Evolutionary conservation across 2,329 filamentous ascomycete genomes (phyloP).

Genomic region (Ceratocystis cubensis): DNA sequence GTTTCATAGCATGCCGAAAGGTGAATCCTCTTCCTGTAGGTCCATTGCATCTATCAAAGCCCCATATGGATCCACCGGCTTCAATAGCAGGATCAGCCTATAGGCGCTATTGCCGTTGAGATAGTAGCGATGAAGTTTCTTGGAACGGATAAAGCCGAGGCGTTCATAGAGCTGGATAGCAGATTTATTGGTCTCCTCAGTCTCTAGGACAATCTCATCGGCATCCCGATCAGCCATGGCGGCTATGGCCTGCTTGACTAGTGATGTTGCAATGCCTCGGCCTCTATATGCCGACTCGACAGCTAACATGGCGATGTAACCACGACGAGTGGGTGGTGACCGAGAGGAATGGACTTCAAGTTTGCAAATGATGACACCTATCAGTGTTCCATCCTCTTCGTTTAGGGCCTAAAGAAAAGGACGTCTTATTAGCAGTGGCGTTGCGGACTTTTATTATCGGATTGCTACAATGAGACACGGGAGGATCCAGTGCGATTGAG

Average conservation of each 20-base stretch:
- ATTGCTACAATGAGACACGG: neutral
- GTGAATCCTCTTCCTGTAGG: neutral
- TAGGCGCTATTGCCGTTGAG: constrained; percentile 94
- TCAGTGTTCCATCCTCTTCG: constrained; percentile 48
- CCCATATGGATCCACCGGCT: constrained; percentile 32
- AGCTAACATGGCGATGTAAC: constrained; percentile 98
- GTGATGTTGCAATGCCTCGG: constrained; percentile 71
- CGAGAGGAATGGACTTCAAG: constrained; percentile 80
- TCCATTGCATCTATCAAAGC: neutral
- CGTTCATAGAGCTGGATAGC: constrained; percentile 89
- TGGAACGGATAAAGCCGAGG: constrained; percentile 81
- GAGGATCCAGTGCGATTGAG: constrained; percentile 15
- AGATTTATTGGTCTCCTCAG: constrained; percentile 80
- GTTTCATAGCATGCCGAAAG: neutral
- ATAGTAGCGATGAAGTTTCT: constrained; percentile 89
- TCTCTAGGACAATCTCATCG: constrained; percentile 92
- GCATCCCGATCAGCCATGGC: constrained; percentile 74
- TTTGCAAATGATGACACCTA: constrained; percentile 91
- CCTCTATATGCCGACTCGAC: constrained; percentile 69
- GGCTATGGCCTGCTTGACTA: constrained; percentile 84
- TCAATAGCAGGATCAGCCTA: constrained; percentile 70
- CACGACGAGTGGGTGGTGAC: constrained; percentile 59
- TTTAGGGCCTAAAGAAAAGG: constrained; percentile 40
- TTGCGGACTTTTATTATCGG: neutral
- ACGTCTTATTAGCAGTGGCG: neutral